Conservation (phyloP, 2,329 filamentous ascomycete species). For the Colletotrichum paranaense region DNA sequence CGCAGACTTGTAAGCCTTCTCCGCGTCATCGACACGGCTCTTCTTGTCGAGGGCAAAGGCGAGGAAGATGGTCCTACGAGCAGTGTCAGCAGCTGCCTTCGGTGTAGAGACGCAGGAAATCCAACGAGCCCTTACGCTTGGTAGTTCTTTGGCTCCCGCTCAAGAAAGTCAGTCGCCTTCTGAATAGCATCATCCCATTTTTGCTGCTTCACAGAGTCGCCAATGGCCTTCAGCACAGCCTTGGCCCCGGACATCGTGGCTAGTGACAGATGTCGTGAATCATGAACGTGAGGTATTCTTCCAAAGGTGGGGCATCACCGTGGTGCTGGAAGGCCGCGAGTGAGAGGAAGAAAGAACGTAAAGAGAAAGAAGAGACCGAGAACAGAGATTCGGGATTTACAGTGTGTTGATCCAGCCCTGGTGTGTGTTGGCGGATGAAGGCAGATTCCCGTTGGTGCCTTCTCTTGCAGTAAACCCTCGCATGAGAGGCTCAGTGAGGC, state of each 20-base stretch:
- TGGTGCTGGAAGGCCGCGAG: neutral
- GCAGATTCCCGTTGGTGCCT: neutral
- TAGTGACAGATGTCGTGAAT: slow-evolving; percentile 1
- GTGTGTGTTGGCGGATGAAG: neutral
- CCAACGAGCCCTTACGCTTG: slow-evolving; percentile 70
- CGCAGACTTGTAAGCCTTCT: slow-evolving; percentile 80
- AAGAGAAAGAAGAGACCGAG: neutral
- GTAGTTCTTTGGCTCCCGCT: slow-evolving; percentile 81
- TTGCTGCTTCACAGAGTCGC: slow-evolving; percentile 79
- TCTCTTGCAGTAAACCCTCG: neutral
- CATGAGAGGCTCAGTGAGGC: slow-evolving; percentile 8
- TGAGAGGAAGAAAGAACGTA: neutral
- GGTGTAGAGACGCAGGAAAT: neutral
- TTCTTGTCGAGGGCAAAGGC: slow-evolving; percentile 87
- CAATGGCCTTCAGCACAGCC: slow-evolving; percentile 83
- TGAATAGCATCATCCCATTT: slow-evolving; percentile 82
- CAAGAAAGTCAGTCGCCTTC: slow-evolving; percentile 76
- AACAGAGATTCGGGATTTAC: too few relatives aligned
- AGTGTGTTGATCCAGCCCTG: neutral
- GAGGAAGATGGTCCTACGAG: slow-evolving; percentile 71
- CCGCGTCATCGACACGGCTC: slow-evolving; percentile 76
- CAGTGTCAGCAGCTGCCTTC: slow-evolving; percentile 34
- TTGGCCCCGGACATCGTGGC: slow-evolving; percentile 69
- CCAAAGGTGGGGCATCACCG: slow-evolving; percentile 27
- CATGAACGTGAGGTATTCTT: slow-evolving; percentile 29